These are phyloP conservation scores for Komagataella mondaviorum DNA, from an alignment of 805 yeast genomes.

Conservation along the genomic window DNA sequence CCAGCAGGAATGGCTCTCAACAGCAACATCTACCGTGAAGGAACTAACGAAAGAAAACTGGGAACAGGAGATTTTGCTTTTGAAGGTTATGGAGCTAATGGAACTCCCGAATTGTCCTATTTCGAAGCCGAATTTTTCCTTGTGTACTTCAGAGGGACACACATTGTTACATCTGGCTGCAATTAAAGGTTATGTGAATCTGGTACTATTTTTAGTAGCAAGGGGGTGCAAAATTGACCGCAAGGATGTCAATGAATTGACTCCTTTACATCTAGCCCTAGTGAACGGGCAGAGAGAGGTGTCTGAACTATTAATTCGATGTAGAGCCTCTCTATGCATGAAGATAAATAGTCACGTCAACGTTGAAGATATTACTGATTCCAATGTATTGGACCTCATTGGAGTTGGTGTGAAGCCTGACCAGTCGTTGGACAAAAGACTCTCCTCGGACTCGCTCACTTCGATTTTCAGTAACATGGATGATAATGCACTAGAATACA, in stretches of 20 bases:
- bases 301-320: constrained; percentile 45
- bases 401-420: constrained; percentile 5
- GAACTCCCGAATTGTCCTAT: constrained; percentile 53
- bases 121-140: constrained; percentile 58
- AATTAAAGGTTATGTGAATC: constrained; percentile 50
- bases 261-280: constrained; percentile 84
- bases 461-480: constrained; percentile 9
- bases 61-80: constrained; percentile 34
- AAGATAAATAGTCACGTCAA: constrained; percentile 37
- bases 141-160: constrained; percentile 65
- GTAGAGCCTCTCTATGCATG: constrained; percentile 45
- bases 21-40: constrained; percentile 36
- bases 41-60: constrained; percentile 29
- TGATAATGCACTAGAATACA: constrained; percentile 10
- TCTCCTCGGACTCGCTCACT: constrained; percentile 14
- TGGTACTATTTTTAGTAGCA: constrained; percentile 50
- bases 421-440: constrained; percentile 7
- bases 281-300: constrained; percentile 59
- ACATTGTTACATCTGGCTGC: constrained; percentile 80
- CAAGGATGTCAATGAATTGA: constrained; percentile 67
- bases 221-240: constrained; percentile 54
- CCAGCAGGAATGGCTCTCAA: constrained; percentile 33
- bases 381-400: constrained; percentile 21
- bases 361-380: constrained; percentile 25
- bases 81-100: constrained; percentile 41